Conservation (phyloP, 2,329 filamentous ascomycete genomes). For the Cladophialophora bantiana region DNA sequence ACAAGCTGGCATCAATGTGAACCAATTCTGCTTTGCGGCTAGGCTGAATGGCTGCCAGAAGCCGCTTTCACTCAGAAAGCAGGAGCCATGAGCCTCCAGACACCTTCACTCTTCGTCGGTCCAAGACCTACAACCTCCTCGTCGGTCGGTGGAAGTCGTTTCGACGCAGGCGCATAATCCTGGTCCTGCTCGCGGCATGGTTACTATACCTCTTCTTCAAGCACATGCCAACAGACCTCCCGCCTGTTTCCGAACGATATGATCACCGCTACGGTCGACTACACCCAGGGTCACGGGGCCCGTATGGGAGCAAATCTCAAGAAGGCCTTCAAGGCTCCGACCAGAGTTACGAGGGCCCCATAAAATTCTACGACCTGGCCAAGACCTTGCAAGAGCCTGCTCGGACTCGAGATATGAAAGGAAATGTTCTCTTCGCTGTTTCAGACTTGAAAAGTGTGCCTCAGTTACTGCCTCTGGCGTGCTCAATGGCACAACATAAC, state of each 20-base stretch:
- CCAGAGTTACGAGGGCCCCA: conserved; percentile 67
- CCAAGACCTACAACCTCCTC: conserved; percentile 19
- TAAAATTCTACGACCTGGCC: conserved; percentile 72
- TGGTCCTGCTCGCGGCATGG: conserved; percentile 57
- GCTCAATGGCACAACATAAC: conserved; percentile 76
- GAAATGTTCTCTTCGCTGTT: conserved; percentile 80
- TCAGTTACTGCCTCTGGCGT: conserved; percentile 79
- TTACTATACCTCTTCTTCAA: conserved; percentile 70
- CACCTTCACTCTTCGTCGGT: conserved; percentile 18
- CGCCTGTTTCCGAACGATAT: conserved; percentile 45
- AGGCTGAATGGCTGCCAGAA: conserved; percentile 36
- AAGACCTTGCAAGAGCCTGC: conserved; percentile 25
- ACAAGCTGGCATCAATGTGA: conserved; percentile 14
- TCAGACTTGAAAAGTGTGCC: conserved; percentile 76
- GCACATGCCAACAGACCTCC: conserved; percentile 64
- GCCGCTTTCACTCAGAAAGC: conserved; percentile 30
- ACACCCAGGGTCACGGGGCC: conserved; percentile 13
- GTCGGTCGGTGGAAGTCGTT: conserved; percentile 43
- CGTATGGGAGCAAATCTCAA: conserved; percentile 10
- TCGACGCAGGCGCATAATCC: conserved; percentile 58
- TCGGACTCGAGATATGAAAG: conserved; percentile 49
- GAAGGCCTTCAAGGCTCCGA: background rate
- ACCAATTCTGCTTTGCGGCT: conserved; percentile 6
- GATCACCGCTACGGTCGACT: conserved; percentile 38
- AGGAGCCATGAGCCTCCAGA: conserved; percentile 32